A percentile compares a stretch with the other conserved stretches of the same genome.
Conservation (phyloP, 2,329 filamentous ascomycete species). For the Knoxdaviesia capensis region DNA sequence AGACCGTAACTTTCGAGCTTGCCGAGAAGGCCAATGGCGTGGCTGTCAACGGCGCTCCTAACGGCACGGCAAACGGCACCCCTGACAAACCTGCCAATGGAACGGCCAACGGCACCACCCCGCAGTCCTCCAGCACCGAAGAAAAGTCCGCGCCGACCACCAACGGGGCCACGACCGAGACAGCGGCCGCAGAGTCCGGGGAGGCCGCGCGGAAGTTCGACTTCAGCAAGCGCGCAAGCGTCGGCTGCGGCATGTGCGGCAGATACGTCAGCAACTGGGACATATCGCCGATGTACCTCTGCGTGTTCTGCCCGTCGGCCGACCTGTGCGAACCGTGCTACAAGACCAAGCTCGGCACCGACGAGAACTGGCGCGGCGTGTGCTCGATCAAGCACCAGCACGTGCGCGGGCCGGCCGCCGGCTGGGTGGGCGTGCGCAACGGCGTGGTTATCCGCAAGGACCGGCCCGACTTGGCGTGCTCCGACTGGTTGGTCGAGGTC, state of each 20-base stretch:
- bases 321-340: constrained; percentile 1
- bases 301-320: constrained; percentile 1
- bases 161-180: too few relatives aligned
- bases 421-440: not conserved
- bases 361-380: not conserved
- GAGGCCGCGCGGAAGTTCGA: too few relatives aligned
- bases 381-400: constrained; percentile 1
- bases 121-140: too few relatives aligned
- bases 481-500: constrained; percentile 1
- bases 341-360: not conserved
- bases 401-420: not conserved
- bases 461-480: not conserved
- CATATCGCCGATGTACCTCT: not conserved
- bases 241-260: not conserved
- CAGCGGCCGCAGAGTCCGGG: too few relatives aligned
- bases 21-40: too few relatives aligned
- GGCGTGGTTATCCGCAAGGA: not conserved
- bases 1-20: too few relatives aligned
- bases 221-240: too few relatives aligned
- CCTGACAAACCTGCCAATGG: too few relatives aligned
- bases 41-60: too few relatives aligned
- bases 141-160: too few relatives aligned
- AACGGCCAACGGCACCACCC: not conserved
- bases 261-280: not conserved
- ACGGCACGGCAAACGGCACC: too few relatives aligned